Conservation (phyloP, 1,284 basidiomycete genomes). For the Cryptococcus hybrid region DNA sequence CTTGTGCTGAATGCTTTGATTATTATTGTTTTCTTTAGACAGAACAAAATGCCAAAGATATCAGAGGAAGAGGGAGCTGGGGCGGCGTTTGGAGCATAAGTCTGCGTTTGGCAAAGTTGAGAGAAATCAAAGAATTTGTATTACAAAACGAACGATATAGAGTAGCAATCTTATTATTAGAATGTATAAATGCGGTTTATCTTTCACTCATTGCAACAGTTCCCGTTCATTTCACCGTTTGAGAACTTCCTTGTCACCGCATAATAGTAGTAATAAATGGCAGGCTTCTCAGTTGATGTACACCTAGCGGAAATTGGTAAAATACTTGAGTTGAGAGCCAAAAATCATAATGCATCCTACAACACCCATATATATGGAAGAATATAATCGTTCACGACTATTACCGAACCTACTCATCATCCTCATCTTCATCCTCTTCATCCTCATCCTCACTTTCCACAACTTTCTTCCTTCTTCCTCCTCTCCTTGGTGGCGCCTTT, state of each 20-base stretch:
- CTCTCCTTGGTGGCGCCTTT: conserved; percentile 13
- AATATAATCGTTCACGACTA: no score
- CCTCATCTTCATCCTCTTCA: conserved; percentile 13
- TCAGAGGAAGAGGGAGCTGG: neutral
- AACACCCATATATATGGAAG: no score
- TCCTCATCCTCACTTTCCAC: conserved; percentile 16
- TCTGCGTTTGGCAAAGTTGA: neutral
- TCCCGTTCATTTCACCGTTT: no score
- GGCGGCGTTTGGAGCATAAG: neutral
- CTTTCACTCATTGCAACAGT: neutral
- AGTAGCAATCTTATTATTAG: neutral
- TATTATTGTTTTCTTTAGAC: conserved; percentile 34
- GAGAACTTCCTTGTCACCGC: neutral
- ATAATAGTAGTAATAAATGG: neutral
- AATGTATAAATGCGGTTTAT: neutral
- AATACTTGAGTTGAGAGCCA: neutral
- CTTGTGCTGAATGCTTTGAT: conserved; percentile 27
- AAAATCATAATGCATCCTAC: neutral
- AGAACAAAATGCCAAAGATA: conserved; percentile 11
- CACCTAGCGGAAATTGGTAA: neutral
- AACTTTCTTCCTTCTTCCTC: conserved; percentile 12
- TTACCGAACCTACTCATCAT: neutral
- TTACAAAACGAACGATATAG: neutral
- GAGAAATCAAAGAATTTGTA: neutral
- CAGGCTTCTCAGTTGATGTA: neutral